phyloP scores from a whole-genome alignment of 176 grass and related monocot genomes.

The Pontederia crassipes region DNA sequence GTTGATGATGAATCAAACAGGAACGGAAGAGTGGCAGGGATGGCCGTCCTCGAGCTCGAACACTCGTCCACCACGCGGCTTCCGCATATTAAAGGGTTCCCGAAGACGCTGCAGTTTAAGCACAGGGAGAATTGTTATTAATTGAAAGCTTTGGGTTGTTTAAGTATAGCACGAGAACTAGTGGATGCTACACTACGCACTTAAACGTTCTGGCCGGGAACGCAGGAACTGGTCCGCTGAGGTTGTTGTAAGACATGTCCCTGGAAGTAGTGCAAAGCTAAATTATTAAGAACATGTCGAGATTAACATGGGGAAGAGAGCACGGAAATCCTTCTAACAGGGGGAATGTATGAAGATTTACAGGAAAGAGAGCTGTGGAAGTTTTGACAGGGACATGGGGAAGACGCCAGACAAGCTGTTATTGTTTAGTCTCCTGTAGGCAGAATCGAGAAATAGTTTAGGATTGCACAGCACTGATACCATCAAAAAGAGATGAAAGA shows the following conservation, averaged over 20 bases:
- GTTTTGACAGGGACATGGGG: constrained; percentile 59
- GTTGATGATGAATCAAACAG: constrained; percentile 47
- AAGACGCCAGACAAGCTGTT: constrained; percentile 80
- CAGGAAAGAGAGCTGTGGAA: constrained; percentile 77
- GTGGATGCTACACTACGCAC: constrained; percentile 29
- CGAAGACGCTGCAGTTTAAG: constrained; percentile 44
- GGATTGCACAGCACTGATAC: background rate
- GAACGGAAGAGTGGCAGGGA: constrained; percentile 43
- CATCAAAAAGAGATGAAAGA: constrained; percentile 1
- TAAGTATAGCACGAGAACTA: background rate
- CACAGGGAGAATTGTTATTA: background rate
- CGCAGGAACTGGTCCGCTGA: constrained; percentile 52
- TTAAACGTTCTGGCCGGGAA: constrained; percentile 87
- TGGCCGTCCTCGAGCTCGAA: constrained; percentile 39
- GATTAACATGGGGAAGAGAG: constrained; percentile 15
- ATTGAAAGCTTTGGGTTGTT: no score
- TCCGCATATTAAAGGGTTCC: constrained; percentile 86
- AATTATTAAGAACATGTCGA: background rate
- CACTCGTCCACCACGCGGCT: constrained; percentile 35
- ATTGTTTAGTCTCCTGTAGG: constrained; percentile 76
- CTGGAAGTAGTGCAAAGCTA: constrained; percentile 24
- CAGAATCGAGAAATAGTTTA: constrained; percentile 6
- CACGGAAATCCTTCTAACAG: constrained; percentile 8
- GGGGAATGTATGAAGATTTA: constrained; percentile 14
- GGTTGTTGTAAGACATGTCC: constrained; percentile 96